Base-by-base conservation (phyloP, 768 basidiomycete species). In the Gloeophyllum trabeum region DNA sequence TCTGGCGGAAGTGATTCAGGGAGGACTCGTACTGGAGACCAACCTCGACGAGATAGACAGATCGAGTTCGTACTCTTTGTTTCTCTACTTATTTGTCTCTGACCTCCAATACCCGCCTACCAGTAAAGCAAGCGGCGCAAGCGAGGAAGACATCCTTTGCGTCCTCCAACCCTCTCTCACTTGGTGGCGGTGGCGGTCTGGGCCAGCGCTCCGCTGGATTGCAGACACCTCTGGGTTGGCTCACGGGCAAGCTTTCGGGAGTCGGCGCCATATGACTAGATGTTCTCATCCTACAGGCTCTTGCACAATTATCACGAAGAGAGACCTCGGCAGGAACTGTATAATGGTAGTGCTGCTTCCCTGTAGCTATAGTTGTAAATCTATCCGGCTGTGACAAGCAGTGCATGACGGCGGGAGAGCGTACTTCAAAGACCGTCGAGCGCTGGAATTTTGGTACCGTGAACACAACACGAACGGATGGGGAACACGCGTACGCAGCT, bases 11-110 rank as follows among this genome's bases (percentile, higher is more conserved):
- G 81, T 98, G 41, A 88, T 99, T 20, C 93, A 97, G 63, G 94
- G 92, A 13, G 96, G 96, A 4, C 70, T 98, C 26, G 96, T 98
- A 6, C 69, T 98, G 34, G 96, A 99, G 60, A 99, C 94, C 10
- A 90, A 88, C 59, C 79, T 90, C 20, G 85, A 87, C 42, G 86
- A 88, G 55, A 91, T 91, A 43, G 79, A 79, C 50, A 62, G 52
- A 48, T 71, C 79, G 47, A 76, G 88, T 88, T 50, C 41, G 78
- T 58, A 35, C 34, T 4, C 32, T 24, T 22, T 38, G 3, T 34
- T 28, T 14, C 14, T 12, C 14, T 23, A 38, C n/a, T 21, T 19
- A 22, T 24, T 14, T 32, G 19, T 28, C 12, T 6, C 26, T 10
- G 24, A 18, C 24, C 4, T 19, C 26, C 28, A 36, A 16, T 12